Conservation (phyloP, 257 asterid genomes). For the Plantago elongata region DNA sequence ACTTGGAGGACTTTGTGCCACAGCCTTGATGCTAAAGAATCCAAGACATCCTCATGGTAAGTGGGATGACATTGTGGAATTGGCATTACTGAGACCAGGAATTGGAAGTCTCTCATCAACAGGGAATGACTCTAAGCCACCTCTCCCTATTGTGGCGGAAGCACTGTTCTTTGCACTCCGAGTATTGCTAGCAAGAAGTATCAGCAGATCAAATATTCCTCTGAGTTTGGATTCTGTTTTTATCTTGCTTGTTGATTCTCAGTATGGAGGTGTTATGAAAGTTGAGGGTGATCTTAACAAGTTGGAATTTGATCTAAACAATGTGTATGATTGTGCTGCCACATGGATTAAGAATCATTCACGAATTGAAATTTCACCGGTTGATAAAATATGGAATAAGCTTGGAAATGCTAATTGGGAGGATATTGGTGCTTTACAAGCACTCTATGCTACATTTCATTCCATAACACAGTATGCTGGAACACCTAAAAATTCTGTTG, state of each 20-base stretch:
- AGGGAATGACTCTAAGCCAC: conserved; percentile 43
- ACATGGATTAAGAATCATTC: conserved; percentile 76
- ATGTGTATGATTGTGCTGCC: conserved; percentile 79
- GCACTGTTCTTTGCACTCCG: conserved; percentile 87
- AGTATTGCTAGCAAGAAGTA: conserved; percentile 77
- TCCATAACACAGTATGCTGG: conserved; percentile 82
- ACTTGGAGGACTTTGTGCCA: conserved; percentile 72
- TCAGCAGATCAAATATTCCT: conserved; percentile 76
- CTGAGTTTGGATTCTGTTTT: conserved; percentile 63
- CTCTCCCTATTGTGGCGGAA: conserved; percentile 48
- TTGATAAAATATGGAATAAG: conserved; percentile 92
- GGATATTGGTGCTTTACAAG: conserved; percentile 89
- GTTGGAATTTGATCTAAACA: conserved; percentile 59
- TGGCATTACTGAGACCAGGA: conserved; percentile 75
- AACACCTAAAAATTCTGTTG: conserved; percentile 59
- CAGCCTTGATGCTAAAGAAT: conserved; percentile 86
- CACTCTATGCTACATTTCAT: conserved; percentile 86
- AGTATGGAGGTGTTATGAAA: conserved; percentile 79
- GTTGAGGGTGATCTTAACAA: conserved; percentile 86
- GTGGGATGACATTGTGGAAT: conserved; percentile 91
- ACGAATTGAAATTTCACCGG: conserved; percentile 62
- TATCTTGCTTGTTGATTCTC: conserved; percentile 78
- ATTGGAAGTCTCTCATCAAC: conserved; percentile 40
- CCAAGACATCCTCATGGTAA: conserved; percentile 96
- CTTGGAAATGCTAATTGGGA: conserved; percentile 99